Conservation (phyloP, 2,329 filamentous ascomycete species). For the Epichloe amarillans region DNA sequence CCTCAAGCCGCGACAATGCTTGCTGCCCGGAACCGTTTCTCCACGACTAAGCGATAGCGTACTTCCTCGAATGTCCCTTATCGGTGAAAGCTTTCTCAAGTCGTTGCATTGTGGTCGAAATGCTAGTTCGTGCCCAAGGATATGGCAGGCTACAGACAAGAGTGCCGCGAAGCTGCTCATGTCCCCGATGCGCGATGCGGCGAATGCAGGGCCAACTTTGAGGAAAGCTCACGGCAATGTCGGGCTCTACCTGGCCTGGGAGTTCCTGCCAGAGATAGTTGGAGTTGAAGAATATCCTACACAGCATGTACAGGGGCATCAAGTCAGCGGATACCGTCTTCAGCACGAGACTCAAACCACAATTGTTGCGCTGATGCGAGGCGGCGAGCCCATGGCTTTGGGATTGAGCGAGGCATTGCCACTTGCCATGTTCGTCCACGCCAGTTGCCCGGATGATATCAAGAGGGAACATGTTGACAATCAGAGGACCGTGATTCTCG, state of each 20-base stretch:
- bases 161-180: constrained; percentile 35
- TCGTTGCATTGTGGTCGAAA: constrained; percentile 7
- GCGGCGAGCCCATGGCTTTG: constrained; percentile 47
- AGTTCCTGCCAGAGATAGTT: constrained; percentile 32
- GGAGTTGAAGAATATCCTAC: constrained; percentile 37
- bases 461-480: constrained; percentile 25
- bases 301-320: constrained; percentile 35
- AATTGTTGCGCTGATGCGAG: constrained; percentile 50
- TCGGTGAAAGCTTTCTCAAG: constrained; percentile 11
- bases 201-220: constrained; percentile 29
- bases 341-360: constrained; percentile 31
- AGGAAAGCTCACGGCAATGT: constrained; percentile 33
- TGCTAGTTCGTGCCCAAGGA: constrained; percentile 9
- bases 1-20: constrained; percentile 30
- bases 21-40: constrained; percentile 26
- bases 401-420: constrained; percentile 42
- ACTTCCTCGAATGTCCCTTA: constrained; percentile 29
- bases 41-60: constrained; percentile 27
- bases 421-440: constrained; percentile 37
- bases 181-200: constrained; percentile 38
- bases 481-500: constrained; percentile 32
- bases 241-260: constrained; percentile 39
- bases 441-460: constrained; percentile 26
- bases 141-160: constrained; percentile 29
- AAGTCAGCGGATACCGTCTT: constrained; percentile 31